Evolutionary conservation across 306 rosid species (phyloP), one percentile per base, ranked within the genome.

Genomic region (Lathyrus aphaca): DNA sequence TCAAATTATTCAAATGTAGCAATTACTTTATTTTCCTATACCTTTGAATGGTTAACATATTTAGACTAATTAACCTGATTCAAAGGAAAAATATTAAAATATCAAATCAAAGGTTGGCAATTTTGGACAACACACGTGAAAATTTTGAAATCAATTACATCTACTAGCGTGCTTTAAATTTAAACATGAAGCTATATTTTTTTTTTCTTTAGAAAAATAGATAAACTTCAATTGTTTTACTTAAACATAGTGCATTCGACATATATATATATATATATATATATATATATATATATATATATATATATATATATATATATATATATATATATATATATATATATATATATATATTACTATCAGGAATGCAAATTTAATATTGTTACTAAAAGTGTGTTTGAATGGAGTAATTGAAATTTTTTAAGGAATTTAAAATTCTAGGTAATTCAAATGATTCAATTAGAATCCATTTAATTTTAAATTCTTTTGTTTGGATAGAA

Each of bases 141-240:
- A 66, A 58, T 62, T 67, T 66, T 58, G 69, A 67, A 66, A 58
- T 67, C n/a, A 67, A 55, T 49, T 0, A 37, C 69, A 48, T 58
- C 63, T 43, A 35, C 61, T 56, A 44, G 56, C 43, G 35, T n/a
- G 35, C 38, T 32, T 46, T 67, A 11, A 30, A 64, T 67, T 45
- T 30, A 57, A 75, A 39, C 43, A 9, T 40, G 16, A 23, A 45
- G 29, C 11, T 1, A 66, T 10, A 32, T 23, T 11, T 5, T 54
- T 58, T 49, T 46, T 49, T 49, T 0, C 55, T 8, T 49, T 49
- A 11, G 11, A 44, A 13, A 13, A 29, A 29, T 29, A 29, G 32
- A 29, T 29, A 4, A 29, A 29, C 32, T 29, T 29, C 32, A 29
- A 29, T 5, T 3, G 4, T 39, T 39, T 39, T 2, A 39, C 44